These are phyloP conservation scores for Trichosporon sp. DNA, from an alignment of 1,284 basidiomycete species.

Conservation along the genomic window DNA sequence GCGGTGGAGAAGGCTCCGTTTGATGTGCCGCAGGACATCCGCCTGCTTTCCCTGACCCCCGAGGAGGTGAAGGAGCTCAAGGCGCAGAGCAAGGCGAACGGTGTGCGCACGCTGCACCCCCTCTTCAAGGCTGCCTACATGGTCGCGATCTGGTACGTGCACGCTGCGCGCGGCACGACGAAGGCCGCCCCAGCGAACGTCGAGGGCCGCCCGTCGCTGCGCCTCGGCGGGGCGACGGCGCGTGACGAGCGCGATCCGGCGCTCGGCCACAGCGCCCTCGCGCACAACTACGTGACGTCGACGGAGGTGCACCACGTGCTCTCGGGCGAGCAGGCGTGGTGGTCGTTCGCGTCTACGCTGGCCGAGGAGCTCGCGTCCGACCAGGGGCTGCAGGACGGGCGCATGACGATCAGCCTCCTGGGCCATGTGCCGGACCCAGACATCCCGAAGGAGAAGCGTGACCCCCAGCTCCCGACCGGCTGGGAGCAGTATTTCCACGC, in stretches of 20 bases:
- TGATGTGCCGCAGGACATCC: slow-evolving; percentile 10
- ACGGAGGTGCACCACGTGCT: slow-evolving; percentile 14
- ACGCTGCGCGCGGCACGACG: not conserved
- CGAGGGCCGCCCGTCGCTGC: slow-evolving; percentile 1
- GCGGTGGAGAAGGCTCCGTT: slow-evolving; percentile 6
- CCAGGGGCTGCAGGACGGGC: slow-evolving; percentile 14
- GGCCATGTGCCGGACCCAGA: slow-evolving; percentile 31
- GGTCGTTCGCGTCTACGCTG: slow-evolving; percentile 15
- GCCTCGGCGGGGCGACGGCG: slow-evolving; percentile 10
- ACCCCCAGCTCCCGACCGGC: slow-evolving; percentile 29
- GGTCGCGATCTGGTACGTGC: slow-evolving; percentile 29
- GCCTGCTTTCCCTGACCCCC: slow-evolving; percentile 17
- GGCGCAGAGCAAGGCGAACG: slow-evolving; percentile 17
- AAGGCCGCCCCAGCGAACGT: not conserved
- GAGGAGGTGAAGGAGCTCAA: slow-evolving; percentile 23
- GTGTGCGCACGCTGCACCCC: slow-evolving; percentile 36
- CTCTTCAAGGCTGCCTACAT: slow-evolving; percentile 30
- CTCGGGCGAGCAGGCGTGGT: slow-evolving; percentile 22
- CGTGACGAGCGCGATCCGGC: slow-evolving; percentile 26
- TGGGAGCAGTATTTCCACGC: slow-evolving; percentile 39
- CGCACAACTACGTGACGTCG: slow-evolving; percentile 34
- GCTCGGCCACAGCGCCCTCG: slow-evolving; percentile 27
- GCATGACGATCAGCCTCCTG: slow-evolving; percentile 33
- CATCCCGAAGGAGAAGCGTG: slow-evolving; percentile 4
- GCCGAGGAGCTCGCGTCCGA: not conserved